phyloP scores from a whole-genome alignment of 768 basidiomycete genomes.

The Coprinopsis cinerea region DNA sequence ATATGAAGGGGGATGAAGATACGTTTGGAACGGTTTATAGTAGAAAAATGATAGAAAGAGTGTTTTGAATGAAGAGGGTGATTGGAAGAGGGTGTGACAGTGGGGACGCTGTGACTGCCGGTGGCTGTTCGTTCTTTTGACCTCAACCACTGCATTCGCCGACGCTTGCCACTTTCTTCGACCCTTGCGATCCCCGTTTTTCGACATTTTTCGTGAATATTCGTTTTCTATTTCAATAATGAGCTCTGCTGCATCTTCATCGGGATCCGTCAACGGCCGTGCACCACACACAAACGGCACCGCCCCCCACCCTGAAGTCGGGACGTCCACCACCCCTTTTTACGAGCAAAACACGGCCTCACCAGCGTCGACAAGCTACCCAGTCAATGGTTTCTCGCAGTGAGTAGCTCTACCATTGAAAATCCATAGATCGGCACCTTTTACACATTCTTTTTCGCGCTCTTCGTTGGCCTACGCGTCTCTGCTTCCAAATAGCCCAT shows the following conservation, averaged over 20 bases:
- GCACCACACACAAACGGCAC: slow-evolving; percentile 44
- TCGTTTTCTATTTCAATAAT: slow-evolving; percentile 18
- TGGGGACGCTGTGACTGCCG: not conserved
- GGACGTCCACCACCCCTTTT: slow-evolving; percentile 27
- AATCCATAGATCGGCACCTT: slow-evolving; percentile 1
- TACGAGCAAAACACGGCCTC: slow-evolving; percentile 30
- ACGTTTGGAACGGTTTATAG: slow-evolving; percentile 39
- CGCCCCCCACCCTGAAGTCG: slow-evolving; percentile 32
- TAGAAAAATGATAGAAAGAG: slow-evolving; percentile 1
- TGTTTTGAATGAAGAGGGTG: not conserved
- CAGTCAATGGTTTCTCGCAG: slow-evolving; percentile 54
- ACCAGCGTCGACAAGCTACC: slow-evolving; percentile 37
- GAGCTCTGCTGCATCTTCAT: slow-evolving; percentile 36
- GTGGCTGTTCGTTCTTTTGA: not conserved
- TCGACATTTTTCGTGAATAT: slow-evolving; percentile 12
- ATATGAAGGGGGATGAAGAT: slow-evolving; percentile 37
- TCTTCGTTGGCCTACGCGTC: slow-evolving; percentile 7
- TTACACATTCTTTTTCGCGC: slow-evolving; percentile 7
- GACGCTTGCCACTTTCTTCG: slow-evolving; percentile 3
- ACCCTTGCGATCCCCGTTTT: slow-evolving; percentile 11
- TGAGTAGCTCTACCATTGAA: slow-evolving; percentile 31
- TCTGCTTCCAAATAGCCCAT: slow-evolving; percentile 31
- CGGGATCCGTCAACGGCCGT: slow-evolving; percentile 47
- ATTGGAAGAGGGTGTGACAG: not conserved
- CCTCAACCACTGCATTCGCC: slow-evolving; percentile 8